phyloP scores from a whole-genome alignment of 768 basidiomycete genomes.

The Lentinus brumalis region DNA sequence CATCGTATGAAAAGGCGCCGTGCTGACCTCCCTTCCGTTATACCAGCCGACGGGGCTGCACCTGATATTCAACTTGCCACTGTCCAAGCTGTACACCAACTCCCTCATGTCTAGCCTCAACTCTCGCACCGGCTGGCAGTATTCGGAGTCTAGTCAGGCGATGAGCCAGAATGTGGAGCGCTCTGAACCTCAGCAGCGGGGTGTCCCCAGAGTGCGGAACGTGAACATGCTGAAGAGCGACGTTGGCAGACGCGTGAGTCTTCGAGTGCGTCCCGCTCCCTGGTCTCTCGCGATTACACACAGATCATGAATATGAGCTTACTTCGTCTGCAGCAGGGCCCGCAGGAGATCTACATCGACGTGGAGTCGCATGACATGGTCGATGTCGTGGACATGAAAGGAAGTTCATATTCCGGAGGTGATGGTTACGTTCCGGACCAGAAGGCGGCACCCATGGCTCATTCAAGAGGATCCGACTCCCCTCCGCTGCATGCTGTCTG shows the following conservation, averaged over 20 bases:
- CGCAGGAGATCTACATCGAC: slow-evolving; percentile 29
- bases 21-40: neutral
- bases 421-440: neutral
- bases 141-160: slow-evolving; percentile 11
- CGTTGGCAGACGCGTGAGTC: neutral
- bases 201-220: neutral
- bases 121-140: slow-evolving; percentile 37
- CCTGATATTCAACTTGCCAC: slow-evolving; percentile 37
- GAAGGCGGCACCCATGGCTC: neutral
- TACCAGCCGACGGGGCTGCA: slow-evolving; percentile 28
- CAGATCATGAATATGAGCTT: neutral
- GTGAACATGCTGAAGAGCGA: slow-evolving; percentile 10
- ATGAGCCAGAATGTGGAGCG: neutral
- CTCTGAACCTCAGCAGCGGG: neutral
- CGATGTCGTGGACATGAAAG: slow-evolving; percentile 22
- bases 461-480: too few species aligned
- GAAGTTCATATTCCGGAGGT: neutral
- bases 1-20: neutral
- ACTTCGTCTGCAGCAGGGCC: neutral
- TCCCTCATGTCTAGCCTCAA: slow-evolving; percentile 43
- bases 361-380: slow-evolving; percentile 38
- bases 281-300: neutral
- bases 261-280: neutral
- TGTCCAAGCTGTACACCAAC: slow-evolving; percentile 42
- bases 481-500: too few species aligned